A percentile compares a stretch with the other conserved stretches of the same genome.
These are phyloP conservation scores for Seminavis robusta DNA, from an alignment of 108 stramenopile genomes.

Conservation along the genomic window DNA sequence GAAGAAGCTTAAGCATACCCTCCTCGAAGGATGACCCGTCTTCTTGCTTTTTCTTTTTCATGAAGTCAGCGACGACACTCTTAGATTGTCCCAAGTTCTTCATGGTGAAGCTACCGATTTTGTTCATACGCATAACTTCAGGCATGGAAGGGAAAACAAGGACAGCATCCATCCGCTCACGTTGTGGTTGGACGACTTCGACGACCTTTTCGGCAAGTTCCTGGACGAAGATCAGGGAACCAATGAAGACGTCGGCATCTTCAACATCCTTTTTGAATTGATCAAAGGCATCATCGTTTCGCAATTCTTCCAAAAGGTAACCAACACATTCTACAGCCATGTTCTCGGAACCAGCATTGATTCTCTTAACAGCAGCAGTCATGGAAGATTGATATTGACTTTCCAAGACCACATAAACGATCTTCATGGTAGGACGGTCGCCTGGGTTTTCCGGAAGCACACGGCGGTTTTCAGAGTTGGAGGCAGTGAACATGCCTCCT, in stretches of 20 bases:
- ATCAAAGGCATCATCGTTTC: slow-evolving; percentile 82
- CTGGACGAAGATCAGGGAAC: slow-evolving; percentile 95
- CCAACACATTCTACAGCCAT: slow-evolving; percentile 97
- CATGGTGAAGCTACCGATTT: slow-evolving; percentile 95
- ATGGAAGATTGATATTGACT: slow-evolving; percentile 95
- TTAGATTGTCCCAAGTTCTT: slow-evolving; percentile 94
- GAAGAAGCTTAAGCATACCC: slow-evolving; percentile 94
- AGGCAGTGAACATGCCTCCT: slow-evolving; percentile 85
- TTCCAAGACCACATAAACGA: slow-evolving; percentile 97
- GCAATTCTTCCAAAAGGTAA: slow-evolving; percentile 92
- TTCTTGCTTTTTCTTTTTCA: slow-evolving; percentile 98
- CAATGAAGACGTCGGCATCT: slow-evolving; percentile 94
- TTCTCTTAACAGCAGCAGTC: slow-evolving; percentile 92
- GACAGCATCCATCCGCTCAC: slow-evolving; percentile 90
- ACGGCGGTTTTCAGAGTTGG: slow-evolving; percentile 86
- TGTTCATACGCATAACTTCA: slow-evolving; percentile 96
- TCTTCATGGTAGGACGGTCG: slow-evolving; percentile 81
- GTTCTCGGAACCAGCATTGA: slow-evolving; percentile 91
- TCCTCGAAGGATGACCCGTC: slow-evolving; percentile 96
- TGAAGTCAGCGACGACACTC: slow-evolving; percentile 93
- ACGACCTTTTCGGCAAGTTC: slow-evolving; percentile 95
- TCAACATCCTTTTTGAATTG: slow-evolving; percentile 92
- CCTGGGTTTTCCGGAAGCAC: slow-evolving; percentile 79
- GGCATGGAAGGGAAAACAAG: slow-evolving; percentile 96
- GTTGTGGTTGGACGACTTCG: slow-evolving; percentile 83